Conservation (phyloP, 2,329 filamentous ascomycete genomes). For the Penicillium italicum region DNA sequence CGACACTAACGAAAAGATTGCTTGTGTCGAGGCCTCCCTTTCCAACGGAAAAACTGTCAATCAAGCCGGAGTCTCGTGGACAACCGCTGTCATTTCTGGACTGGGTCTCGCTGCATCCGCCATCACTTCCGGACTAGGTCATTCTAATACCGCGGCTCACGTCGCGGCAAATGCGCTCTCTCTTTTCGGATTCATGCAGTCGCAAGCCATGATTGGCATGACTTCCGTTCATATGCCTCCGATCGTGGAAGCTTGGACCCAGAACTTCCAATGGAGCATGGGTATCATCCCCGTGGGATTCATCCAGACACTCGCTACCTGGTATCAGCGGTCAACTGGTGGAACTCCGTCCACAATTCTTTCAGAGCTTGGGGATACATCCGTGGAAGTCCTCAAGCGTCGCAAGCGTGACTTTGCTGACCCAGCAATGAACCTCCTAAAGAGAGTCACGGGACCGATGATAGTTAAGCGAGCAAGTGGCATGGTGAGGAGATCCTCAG, state of each 20-base stretch:
- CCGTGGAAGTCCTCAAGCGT: slow-evolving; percentile 74
- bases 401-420: slow-evolving; percentile 48
- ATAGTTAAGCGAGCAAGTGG: slow-evolving; percentile 18
- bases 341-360: slow-evolving; percentile 77
- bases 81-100: slow-evolving; percentile 81
- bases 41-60: slow-evolving; percentile 93
- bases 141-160: slow-evolving; percentile 91
- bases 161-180: slow-evolving; percentile 90
- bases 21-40: slow-evolving; percentile 81
- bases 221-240: slow-evolving; percentile 77
- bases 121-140: slow-evolving; percentile 82
- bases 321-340: slow-evolving; percentile 92
- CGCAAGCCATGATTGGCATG: slow-evolving; percentile 86
- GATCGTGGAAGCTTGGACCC: slow-evolving; percentile 87
- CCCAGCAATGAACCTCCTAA: slow-evolving; percentile 25
- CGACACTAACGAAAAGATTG: slow-evolving; percentile 61
- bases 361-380: slow-evolving; percentile 67
- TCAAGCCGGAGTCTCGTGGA: slow-evolving; percentile 83
- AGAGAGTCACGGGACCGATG: slow-evolving; percentile 21
- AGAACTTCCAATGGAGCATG: slow-evolving; percentile 98
- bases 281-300: slow-evolving; percentile 87
- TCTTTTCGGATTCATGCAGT: slow-evolving; percentile 93
- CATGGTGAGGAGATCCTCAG: slow-evolving; percentile 54
- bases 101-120: slow-evolving; percentile 80
- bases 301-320: slow-evolving; percentile 83